Conservation (phyloP, 345 rosid genomes). For the Lagerstroemia speciosa region DNA sequence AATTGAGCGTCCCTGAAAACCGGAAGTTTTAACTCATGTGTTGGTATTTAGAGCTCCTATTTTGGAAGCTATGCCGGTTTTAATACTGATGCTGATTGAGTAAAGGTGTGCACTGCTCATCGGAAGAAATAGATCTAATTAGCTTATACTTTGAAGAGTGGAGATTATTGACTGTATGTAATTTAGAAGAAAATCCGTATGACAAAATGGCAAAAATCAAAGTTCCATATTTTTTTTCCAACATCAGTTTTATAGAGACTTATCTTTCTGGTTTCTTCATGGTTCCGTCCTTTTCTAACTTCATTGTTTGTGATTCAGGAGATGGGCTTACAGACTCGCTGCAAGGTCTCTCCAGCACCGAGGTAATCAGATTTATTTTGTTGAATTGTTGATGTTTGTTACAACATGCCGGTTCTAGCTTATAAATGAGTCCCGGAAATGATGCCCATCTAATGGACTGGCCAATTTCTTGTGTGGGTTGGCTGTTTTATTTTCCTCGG, state of each 20-base stretch:
- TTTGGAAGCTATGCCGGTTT: neutral
- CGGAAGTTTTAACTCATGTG: neutral
- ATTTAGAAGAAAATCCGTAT: too few species aligned
- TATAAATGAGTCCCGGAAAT: neutral
- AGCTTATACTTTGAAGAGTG: neutral
- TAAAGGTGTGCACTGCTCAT: neutral
- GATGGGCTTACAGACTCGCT: constrained; percentile 86
- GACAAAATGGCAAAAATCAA: neutral
- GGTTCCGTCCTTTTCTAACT: constrained; percentile 1
- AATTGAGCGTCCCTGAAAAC: neutral
- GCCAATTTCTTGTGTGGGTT: neutral
- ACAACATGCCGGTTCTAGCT: neutral
- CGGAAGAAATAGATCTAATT: neutral
- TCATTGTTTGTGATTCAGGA: constrained; percentile 32
- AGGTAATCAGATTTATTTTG: constrained; percentile 30
- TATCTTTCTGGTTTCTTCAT: neutral
- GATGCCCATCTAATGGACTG: neutral
- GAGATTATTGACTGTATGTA: neutral
- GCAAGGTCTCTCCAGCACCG: constrained; percentile 65
- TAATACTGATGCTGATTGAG: neutral
- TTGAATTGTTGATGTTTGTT: neutral
- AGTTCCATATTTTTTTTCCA: neutral
- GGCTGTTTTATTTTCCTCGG: neutral
- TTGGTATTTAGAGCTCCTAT: neutral
- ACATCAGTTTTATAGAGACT: neutral